A percentile compares a stretch with the other conserved stretches of the same genome.
Conservation (phyloP, 352 stramenopile genomes). For the Pythium monospermum region DNA sequence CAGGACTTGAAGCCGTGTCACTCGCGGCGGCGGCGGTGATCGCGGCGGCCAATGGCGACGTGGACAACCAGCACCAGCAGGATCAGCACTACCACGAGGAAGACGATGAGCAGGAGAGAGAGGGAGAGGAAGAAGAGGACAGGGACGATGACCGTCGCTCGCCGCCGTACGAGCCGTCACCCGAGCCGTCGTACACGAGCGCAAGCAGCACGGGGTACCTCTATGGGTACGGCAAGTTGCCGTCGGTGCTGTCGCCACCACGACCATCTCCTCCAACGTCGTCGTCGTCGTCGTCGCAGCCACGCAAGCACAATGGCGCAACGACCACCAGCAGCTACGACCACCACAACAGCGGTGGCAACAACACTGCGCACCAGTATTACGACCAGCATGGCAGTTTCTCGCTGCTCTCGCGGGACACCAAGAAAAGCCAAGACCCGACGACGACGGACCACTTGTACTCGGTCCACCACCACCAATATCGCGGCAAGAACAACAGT, state of each 20-base stretch:
- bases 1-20: constrained; percentile 13
- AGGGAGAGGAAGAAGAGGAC: no score
- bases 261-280: no score
- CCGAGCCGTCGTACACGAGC: constrained; percentile 3
- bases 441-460: constrained; percentile 20
- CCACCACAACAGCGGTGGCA: constrained; percentile 2
- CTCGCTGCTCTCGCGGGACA: constrained; percentile 15
- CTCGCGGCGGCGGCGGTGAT: constrained; percentile 2
- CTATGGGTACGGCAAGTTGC: constrained; percentile 17
- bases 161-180: constrained; percentile 12
- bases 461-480: constrained; percentile 9
- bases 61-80: constrained; percentile 7
- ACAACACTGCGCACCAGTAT: no score
- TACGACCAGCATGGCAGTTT: constrained; percentile 20
- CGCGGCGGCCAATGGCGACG: constrained; percentile 6
- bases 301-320: constrained; percentile 14
- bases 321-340: constrained; percentile 4
- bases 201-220: constrained; percentile 12
- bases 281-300: constrained; percentile 5
- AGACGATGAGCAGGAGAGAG: no score
- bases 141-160: constrained; percentile 16
- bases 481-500: constrained; percentile 9
- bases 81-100: no score
- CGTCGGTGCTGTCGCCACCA: constrained; percentile 7
- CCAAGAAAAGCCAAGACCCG: constrained; percentile 18